Evolutionary conservation across 768 basidiomycete genomes (phyloP).

Genomic region (Boletus rubescentipes): DNA sequence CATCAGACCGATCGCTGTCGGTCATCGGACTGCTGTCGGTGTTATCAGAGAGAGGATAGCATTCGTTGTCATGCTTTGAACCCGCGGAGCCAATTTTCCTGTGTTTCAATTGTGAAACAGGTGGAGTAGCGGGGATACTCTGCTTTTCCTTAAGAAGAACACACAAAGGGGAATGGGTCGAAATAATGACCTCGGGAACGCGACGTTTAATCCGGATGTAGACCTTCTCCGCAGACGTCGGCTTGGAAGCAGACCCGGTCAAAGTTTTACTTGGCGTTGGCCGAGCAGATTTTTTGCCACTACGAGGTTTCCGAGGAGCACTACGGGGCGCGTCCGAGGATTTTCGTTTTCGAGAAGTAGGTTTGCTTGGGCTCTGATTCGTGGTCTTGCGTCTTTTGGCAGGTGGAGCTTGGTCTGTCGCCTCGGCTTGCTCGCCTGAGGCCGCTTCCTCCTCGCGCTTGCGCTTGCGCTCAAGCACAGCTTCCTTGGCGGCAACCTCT

Average conservation of each 20-base stretch:
- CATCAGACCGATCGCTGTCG: conserved; percentile 30
- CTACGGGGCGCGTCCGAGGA: conserved; percentile 21
- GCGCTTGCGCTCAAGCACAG: conserved; percentile 53
- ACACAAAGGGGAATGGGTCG: conserved; percentile 8
- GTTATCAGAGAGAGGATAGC: conserved; percentile 26
- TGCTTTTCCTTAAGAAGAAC: conserved; percentile 12
- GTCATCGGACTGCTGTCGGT: conserved; percentile 12
- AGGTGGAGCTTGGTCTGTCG: conserved; percentile 14
- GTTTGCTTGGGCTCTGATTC: conserved; percentile 11
- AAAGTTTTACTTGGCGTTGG: conserved; percentile 17
- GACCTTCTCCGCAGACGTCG: conserved; percentile 24
- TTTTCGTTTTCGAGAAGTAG: conserved; percentile 22
- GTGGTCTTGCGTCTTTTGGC: conserved; percentile 27
- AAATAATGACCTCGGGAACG: conserved; percentile 24
- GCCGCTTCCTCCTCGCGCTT: conserved; percentile 51
- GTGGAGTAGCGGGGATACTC: conserved; percentile 19
- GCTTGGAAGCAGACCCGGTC: conserved; percentile 17
- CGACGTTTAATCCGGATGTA: conserved; percentile 23
- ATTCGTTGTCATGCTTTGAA: conserved; percentile 13
- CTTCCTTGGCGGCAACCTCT: conserved; percentile 53
- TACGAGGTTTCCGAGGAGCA: conserved; percentile 34
- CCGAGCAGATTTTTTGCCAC: conserved; percentile 12
- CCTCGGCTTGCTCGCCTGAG: conserved; percentile 13
- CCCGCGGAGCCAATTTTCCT: conserved; percentile 19
- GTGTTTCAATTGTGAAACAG: conserved; percentile 23